phyloP scores from a whole-genome alignment of 2,329 filamentous ascomycete species.

The Raffaelea deltoideospora region DNA sequence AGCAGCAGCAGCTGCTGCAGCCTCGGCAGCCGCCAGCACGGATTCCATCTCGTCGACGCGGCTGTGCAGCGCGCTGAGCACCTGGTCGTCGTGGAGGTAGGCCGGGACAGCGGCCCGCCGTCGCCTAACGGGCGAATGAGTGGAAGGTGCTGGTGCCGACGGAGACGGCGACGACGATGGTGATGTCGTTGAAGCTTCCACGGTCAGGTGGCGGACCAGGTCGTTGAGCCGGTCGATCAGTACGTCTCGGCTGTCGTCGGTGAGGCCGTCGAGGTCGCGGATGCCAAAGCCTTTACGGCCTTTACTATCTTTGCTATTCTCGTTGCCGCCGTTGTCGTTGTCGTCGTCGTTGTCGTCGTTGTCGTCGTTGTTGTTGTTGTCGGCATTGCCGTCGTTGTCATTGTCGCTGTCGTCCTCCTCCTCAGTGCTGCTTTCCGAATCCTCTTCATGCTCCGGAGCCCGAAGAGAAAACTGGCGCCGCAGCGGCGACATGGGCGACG shows the following conservation, averaged over 20 bases:
- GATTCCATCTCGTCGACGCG: conserved; percentile 29
- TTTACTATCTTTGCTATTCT: conserved; percentile 1
- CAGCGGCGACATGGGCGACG: conserved; percentile 17
- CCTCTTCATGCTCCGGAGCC: neutral
- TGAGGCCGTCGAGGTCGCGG: conserved; percentile 15
- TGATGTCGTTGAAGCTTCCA: conserved; percentile 9
- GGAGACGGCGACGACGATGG: conserved; percentile 9
- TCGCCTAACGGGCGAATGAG: neutral
- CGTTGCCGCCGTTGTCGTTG: conserved; percentile 6
- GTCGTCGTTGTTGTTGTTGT: neutral
- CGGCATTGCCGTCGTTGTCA: conserved; percentile 1
- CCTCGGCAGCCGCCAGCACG: conserved; percentile 10
- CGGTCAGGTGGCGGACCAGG: conserved; percentile 21
- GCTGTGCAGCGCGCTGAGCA: conserved; percentile 20
- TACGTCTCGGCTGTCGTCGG: conserved; percentile 25
- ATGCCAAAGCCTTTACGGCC: too few species aligned
- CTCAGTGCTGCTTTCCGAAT: neutral
- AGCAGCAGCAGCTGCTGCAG: conserved; percentile 1
- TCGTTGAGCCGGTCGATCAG: conserved; percentile 28
- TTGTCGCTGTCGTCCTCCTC: conserved; percentile 1
- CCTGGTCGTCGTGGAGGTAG: conserved; percentile 3
- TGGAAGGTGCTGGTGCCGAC: too few species aligned
- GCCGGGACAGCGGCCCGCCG: neutral
- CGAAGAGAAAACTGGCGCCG: conserved; percentile 15
- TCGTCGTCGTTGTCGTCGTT: conserved; percentile 8